Evolutionary conservation across 2,329 filamentous ascomycete genomes (phyloP).

Genomic region (Hymenoscyphus repandus): DNA sequence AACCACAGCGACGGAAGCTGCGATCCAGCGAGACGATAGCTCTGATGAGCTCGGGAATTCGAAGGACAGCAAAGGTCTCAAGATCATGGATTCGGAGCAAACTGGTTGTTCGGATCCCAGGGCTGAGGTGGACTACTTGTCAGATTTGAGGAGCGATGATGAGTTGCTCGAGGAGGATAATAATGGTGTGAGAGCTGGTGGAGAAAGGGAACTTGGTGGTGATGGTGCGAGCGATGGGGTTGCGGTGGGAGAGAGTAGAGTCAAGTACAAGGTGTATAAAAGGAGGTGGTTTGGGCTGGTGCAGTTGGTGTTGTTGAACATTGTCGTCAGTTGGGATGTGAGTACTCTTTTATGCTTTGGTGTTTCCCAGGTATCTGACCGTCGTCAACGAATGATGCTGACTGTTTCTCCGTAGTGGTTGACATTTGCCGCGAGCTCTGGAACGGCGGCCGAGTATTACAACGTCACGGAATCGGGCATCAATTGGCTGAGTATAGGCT

Average conservation of each 20-base stretch:
- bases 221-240: conserved; percentile 1
- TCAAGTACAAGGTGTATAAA: conserved; percentile 62
- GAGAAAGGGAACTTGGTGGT: neutral
- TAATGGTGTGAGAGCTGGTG: conserved; percentile 8
- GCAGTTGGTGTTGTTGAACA: conserved; percentile 82
- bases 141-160: conserved; percentile 28
- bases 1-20: neutral
- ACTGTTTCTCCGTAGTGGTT: conserved; percentile 61
- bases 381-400: too few relatives aligned
- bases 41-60: conserved; percentile 7
- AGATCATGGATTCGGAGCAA: conserved; percentile 14
- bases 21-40: conserved; percentile 6
- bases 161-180: conserved; percentile 23
- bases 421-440: conserved; percentile 80
- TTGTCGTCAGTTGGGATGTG: conserved; percentile 94
- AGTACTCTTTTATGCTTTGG: conserved; percentile 36
- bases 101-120: conserved; percentile 6
- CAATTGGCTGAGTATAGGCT: conserved; percentile 90
- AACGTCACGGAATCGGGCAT: conserved; percentile 66
- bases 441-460: conserved; percentile 71
- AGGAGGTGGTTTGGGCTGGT: conserved; percentile 82
- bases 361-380: neutral
- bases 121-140: conserved; percentile 22
- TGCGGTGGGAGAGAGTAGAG: conserved; percentile 5
- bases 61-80: conserved; percentile 12